Evolutionary conservation across 352 stramenopile genomes (phyloP).

Genomic region (Pythium pyrilobum): DNA sequence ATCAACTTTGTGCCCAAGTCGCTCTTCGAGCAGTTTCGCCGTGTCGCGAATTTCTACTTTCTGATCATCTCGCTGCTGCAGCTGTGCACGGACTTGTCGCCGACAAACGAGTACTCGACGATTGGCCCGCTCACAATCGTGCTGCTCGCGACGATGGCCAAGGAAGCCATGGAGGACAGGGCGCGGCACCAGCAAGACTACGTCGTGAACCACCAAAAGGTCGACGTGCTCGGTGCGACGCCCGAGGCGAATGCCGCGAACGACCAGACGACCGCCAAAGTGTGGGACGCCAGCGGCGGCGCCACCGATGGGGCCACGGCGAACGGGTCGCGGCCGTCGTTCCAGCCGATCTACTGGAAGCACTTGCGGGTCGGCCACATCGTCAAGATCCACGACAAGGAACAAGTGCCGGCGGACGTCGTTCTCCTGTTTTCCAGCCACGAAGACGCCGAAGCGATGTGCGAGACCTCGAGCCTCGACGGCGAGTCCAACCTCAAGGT

Average conservation of each 20-base stretch:
- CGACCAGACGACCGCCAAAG: slow-evolving; percentile 8
- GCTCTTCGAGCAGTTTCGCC: slow-evolving; percentile 94
- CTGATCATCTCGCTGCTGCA: slow-evolving; percentile 94
- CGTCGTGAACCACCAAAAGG: slow-evolving; percentile 58
- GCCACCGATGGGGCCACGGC: not conserved
- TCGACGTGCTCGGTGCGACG: slow-evolving; percentile 39
- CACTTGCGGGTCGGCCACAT: slow-evolving; percentile 85
- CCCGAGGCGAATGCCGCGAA: slow-evolving; percentile 8
- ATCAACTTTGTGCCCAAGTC: slow-evolving; percentile 95
- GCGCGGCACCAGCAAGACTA: slow-evolving; percentile 69
- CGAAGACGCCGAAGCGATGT: slow-evolving; percentile 63
- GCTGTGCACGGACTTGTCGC: slow-evolving; percentile 83
- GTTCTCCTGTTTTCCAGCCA: slow-evolving; percentile 85
- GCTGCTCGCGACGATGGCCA: slow-evolving; percentile 78
- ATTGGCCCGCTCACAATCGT: slow-evolving; percentile 76
- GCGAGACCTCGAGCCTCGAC: slow-evolving; percentile 79
- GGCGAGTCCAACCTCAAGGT: slow-evolving; percentile 84
- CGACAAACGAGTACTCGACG: slow-evolving; percentile 86
- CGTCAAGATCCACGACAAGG: slow-evolving; percentile 82
- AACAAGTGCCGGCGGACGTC: slow-evolving; percentile 91
- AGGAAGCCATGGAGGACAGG: slow-evolving; percentile 79
- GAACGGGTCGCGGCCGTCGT: slow-evolving; percentile 23
- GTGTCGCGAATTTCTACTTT: slow-evolving; percentile 97
- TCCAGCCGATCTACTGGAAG: slow-evolving; percentile 75
- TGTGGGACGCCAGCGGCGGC: slow-evolving; percentile 7